phyloP scores from a whole-genome alignment of 2,329 filamentous ascomycete species.

The Pseudopithomyces chartarum region DNA sequence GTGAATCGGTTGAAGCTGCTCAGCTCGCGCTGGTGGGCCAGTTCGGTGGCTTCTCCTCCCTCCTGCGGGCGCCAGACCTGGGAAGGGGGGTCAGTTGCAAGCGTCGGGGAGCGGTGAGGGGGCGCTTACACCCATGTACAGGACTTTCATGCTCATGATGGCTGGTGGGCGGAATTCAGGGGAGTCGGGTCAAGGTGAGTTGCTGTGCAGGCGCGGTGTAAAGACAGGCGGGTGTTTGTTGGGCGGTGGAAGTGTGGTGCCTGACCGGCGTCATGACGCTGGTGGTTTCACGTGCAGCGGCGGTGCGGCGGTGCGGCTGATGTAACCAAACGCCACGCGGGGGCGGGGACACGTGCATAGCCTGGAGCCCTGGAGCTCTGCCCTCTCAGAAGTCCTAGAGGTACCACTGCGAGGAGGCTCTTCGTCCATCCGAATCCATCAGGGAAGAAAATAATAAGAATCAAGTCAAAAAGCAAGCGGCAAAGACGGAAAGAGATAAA shows the following conservation, averaged over 20 bases:
- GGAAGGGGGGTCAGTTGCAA: conserved; percentile 16
- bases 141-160: conserved; percentile 71
- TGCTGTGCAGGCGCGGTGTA: not conserved
- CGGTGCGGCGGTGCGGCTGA: conserved; percentile 18
- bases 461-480: too few species aligned
- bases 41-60: conserved; percentile 72
- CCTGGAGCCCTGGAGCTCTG: not conserved
- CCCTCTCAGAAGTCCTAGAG: not conserved
- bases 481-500: too few species aligned
- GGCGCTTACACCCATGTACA: conserved; percentile 79
- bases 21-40: conserved; percentile 77
- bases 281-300: conserved; percentile 5
- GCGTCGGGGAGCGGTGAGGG: conserved; percentile 24
- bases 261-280: conserved; percentile 9
- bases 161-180: not conserved
- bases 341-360: conserved; percentile 28
- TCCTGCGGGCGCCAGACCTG: conserved; percentile 72
- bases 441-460: too few species aligned
- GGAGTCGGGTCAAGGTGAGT: not conserved
- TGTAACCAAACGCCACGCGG: conserved; percentile 24
- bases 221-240: not conserved
- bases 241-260: not conserved
- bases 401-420: not conserved
- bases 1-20: conserved; percentile 82
- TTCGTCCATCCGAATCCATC: too few species aligned